These are phyloP conservation scores for Macrocybe gigantea DNA, from an alignment of 768 basidiomycete species.

Conservation along the genomic window DNA sequence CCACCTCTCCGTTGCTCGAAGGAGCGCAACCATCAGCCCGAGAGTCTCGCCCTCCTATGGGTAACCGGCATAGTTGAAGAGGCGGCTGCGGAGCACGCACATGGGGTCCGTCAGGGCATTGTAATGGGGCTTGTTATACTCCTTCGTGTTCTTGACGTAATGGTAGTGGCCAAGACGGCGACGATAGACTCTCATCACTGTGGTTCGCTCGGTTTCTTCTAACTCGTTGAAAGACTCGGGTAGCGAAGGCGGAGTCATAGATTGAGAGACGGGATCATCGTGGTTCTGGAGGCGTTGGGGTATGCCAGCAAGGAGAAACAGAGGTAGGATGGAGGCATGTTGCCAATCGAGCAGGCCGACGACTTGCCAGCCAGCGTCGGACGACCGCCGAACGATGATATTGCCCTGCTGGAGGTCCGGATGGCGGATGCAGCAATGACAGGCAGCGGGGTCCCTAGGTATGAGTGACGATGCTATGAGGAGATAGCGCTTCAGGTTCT, in stretches of 20 bases:
- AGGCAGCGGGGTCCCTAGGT: constrained; percentile 29
- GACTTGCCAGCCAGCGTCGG: constrained; percentile 29
- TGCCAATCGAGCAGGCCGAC: constrained; percentile 49
- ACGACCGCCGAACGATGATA: constrained; percentile 39
- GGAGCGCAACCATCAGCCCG: constrained; percentile 39
- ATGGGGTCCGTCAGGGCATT: constrained; percentile 31
- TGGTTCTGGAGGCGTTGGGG: constrained; percentile 43
- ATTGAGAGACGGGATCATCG: constrained; percentile 32
- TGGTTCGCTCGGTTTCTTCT: constrained; percentile 25
- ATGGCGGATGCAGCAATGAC: constrained; percentile 46
- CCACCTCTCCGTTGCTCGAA: constrained; percentile 38
- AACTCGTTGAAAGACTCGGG: constrained; percentile 38
- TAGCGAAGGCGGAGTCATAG: constrained; percentile 34
- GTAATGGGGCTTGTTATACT: constrained; percentile 40
- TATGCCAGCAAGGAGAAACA: constrained; percentile 42
- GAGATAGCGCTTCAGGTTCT: constrained; percentile 45
- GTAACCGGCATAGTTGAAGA: constrained; percentile 36
- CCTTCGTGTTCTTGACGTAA: constrained; percentile 37
- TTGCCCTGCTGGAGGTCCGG: constrained; percentile 46
- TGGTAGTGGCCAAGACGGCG: constrained; percentile 44
- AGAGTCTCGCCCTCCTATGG: constrained; percentile 49
- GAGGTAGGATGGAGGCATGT: constrained; percentile 47
- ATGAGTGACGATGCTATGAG: constrained; percentile 41
- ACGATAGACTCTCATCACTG: constrained; percentile 31
- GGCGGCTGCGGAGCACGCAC: constrained; percentile 29